Conservation (phyloP, 495 filamentous ascomycete genomes). For the Paragyromitra xinjiangensis region DNA sequence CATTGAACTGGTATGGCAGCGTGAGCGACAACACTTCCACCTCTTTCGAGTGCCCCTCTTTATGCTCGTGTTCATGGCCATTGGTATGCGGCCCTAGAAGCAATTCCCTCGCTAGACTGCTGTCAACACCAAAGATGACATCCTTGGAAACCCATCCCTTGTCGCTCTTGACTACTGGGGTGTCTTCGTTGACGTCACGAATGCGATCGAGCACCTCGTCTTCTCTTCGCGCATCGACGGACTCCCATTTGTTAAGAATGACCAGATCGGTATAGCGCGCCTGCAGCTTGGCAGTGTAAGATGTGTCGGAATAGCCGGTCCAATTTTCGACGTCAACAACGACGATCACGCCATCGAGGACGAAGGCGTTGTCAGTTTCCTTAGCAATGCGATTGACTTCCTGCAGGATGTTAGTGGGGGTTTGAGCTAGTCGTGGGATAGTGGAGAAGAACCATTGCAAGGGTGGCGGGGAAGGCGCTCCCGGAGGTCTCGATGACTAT, state of each 20-base stretch:
- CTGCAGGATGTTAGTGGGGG: slow-evolving; percentile 46
- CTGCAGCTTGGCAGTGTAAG: slow-evolving; percentile 83
- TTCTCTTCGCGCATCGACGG: slow-evolving; percentile 71
- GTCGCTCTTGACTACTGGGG: slow-evolving; percentile 81
- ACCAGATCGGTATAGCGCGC: slow-evolving; percentile 91
- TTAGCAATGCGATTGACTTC: slow-evolving; percentile 77
- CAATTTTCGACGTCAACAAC: slow-evolving; percentile 98
- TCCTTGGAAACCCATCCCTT: slow-evolving; percentile 76
- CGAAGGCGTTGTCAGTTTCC: slow-evolving; percentile 70
- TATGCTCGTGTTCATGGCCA: slow-evolving; percentile 61
- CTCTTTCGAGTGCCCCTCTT: slow-evolving; percentile 75
- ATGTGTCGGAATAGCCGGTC: slow-evolving; percentile 90
- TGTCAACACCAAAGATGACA: slow-evolving; percentile 87
- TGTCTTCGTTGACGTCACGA: slow-evolving; percentile 82
- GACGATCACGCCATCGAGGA: slow-evolving; percentile 87
- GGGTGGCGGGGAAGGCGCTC: slow-evolving; percentile 84
- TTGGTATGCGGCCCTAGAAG: slow-evolving; percentile 39
- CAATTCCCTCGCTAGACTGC: slow-evolving; percentile 61
- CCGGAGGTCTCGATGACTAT: slow-evolving; percentile 95
- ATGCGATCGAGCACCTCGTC: slow-evolving; percentile 85
- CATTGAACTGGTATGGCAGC: slow-evolving; percentile 61
- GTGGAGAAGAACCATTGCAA: slow-evolving; percentile 71
- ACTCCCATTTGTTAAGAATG: slow-evolving; percentile 96
- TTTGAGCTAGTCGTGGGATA: background rate
- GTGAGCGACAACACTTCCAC: slow-evolving; percentile 87